These are phyloP conservation scores for Raphanus sativus DNA, from an alignment of 345 rosid species.

Conservation along the genomic window DNA sequence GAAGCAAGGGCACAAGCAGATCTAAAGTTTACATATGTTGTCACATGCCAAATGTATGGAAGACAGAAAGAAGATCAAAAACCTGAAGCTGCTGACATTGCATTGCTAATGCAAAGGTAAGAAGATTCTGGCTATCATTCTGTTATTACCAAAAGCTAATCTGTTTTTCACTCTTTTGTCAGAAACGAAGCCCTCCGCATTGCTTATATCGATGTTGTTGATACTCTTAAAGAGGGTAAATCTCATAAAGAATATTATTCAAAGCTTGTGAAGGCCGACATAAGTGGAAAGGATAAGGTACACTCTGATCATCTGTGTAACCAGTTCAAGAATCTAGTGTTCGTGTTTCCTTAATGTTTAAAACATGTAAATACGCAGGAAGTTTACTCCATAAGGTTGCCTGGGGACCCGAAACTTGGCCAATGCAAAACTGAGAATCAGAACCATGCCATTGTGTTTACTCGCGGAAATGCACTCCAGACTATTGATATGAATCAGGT, in stretches of 20 bases:
- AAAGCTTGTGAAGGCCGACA: conserved; percentile 93
- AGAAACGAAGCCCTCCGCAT: conserved; percentile 99
- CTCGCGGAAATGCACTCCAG: conserved; percentile 95
- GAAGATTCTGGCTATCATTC: conserved; percentile 3
- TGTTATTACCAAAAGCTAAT: conserved; percentile 11
- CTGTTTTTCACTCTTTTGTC: conserved; percentile 22
- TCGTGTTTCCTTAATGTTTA: conserved; percentile 18
- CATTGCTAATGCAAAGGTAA: conserved; percentile 88
- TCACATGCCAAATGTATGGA: conserved; percentile 97
- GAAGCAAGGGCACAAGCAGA: conserved; percentile 88
- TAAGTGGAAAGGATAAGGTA: conserved; percentile 95
- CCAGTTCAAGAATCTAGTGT: conserved; percentile 12
- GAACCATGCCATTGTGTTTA: conserved; percentile 89
- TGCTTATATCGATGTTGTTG: conserved; percentile 90
- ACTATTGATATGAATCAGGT: conserved; percentile 99
- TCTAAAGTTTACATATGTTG: conserved; percentile 87
- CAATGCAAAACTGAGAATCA: conserved; percentile 98
- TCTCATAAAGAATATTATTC: conserved; percentile 77
- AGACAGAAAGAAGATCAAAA: conserved; percentile 93
- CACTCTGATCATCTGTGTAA: conserved; percentile 8
- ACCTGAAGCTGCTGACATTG: conserved; percentile 92
- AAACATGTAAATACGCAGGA: conserved; percentile 54
- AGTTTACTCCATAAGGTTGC: conserved; percentile 84
- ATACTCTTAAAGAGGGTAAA: conserved; percentile 65
- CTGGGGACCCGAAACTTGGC: conserved; percentile 96